These are phyloP conservation scores for Pestalotiopsis sp. DNA, from an alignment of 2,329 filamentous ascomycete genomes.

Conservation along the genomic window DNA sequence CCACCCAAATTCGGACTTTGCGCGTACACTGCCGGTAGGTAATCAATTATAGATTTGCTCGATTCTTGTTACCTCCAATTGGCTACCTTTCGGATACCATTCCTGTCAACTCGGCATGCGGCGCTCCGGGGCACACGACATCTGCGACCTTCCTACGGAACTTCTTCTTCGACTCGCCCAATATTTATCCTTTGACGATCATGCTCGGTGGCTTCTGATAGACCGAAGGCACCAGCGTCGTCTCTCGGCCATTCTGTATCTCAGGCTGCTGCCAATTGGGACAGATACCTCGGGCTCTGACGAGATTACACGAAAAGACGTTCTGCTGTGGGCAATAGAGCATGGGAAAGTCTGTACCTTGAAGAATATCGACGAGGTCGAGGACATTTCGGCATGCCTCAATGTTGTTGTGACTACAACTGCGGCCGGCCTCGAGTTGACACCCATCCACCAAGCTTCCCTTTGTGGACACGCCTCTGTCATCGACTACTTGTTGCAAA, in stretches of 20 bases:
- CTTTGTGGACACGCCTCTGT: constrained; percentile 1
- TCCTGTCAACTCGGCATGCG: not conserved
- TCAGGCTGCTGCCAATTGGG: constrained; percentile 4
- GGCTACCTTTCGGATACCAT: not conserved
- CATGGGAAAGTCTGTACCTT: constrained; percentile 5
- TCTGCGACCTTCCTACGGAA: constrained; percentile 7
- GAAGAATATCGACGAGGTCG: not conserved
- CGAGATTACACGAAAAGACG: constrained; percentile 4
- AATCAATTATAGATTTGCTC: not conserved
- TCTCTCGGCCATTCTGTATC: constrained; percentile 1
- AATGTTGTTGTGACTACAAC: not conserved
- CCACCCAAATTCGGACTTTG: not conserved
- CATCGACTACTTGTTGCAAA: constrained; percentile 9
- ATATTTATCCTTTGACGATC: not conserved
- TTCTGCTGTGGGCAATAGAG: constrained; percentile 1
- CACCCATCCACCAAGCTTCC: constrained; percentile 7
- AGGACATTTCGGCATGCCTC: not conserved
- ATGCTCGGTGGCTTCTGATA: constrained; percentile 1
- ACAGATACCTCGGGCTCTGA: not conserved
- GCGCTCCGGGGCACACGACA: not conserved
- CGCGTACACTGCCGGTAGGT: not conserved
- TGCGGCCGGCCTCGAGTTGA: constrained; percentile 1
- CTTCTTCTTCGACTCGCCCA: not conserved
- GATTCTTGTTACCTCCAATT: not conserved
- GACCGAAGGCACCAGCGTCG: not conserved